phyloP scores from a whole-genome alignment of 2,329 filamentous ascomycete species.

The Pleoardoris graminearum region DNA sequence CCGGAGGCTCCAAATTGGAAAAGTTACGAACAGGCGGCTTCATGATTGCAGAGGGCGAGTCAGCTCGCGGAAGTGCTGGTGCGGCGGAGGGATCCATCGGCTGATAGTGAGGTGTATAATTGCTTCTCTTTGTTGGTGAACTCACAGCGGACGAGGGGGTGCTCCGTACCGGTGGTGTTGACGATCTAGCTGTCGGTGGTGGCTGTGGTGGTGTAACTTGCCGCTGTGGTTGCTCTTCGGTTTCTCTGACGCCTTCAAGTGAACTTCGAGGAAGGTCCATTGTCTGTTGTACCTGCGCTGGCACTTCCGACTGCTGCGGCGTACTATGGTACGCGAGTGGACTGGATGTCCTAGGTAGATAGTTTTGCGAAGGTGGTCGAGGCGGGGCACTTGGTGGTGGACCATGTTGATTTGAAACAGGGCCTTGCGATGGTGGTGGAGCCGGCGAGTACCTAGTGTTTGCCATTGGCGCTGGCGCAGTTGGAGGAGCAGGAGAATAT shows the following conservation, averaged over 20 bases:
- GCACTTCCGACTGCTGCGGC: slow-evolving; percentile 33
- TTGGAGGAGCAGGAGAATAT: slow-evolving; percentile 47
- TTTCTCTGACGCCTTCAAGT: slow-evolving; percentile 38
- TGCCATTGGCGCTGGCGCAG: slow-evolving; percentile 41
- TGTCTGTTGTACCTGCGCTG: slow-evolving; percentile 10
- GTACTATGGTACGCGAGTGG: slow-evolving; percentile 59
- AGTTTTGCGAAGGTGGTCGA: slow-evolving; percentile 53
- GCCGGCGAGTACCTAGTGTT: slow-evolving; percentile 47
- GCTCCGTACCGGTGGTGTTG: slow-evolving; percentile 40
- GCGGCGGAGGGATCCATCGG: slow-evolving; percentile 12
- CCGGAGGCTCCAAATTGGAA: slow-evolving; percentile 49
- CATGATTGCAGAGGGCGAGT: slow-evolving; percentile 61
- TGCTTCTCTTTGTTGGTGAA: slow-evolving; percentile 46
- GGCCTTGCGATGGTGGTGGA: slow-evolving; percentile 32
- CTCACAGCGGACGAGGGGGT: slow-evolving; percentile 38
- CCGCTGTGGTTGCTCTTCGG: slow-evolving; percentile 24
- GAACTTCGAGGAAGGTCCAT: slow-evolving; percentile 28
- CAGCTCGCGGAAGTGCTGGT: slow-evolving; percentile 46
- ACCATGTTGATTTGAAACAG: slow-evolving; percentile 43
- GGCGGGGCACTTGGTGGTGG: slow-evolving; percentile 37
- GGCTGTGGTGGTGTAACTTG: slow-evolving; percentile 23
- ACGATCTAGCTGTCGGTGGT: slow-evolving; percentile 29
- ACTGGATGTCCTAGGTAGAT: slow-evolving; percentile 67
- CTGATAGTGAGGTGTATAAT: slow-evolving; percentile 57
- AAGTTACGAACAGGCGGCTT: slow-evolving; percentile 52